Percentiles rank a stretch among this genome's conserved stretches.
Conservation (phyloP, 2,329 filamentous ascomycete genomes). For the Fusarium piperis region DNA sequence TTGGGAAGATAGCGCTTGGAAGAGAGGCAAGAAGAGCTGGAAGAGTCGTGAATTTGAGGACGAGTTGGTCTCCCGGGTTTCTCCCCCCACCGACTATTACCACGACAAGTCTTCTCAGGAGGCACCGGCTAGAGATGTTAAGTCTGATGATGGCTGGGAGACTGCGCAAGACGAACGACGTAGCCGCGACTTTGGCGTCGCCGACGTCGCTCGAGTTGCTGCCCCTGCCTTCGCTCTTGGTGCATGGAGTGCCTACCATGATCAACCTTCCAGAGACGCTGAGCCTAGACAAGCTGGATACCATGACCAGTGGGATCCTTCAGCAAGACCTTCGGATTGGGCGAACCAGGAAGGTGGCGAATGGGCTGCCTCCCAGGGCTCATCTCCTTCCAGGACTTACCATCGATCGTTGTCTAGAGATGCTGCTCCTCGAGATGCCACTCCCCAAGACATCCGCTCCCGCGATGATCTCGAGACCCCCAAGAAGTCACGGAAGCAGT, state of each 20-base stretch:
- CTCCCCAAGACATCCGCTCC: constrained; percentile 26
- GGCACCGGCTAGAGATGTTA: constrained; percentile 22
- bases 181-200: constrained; percentile 8
- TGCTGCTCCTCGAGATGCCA: background rate
- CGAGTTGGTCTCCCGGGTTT: constrained; percentile 36
- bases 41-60: constrained; percentile 45
- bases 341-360: constrained; percentile 35
- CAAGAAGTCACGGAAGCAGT: constrained; percentile 18
- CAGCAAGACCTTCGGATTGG: background rate
- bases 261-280: background rate
- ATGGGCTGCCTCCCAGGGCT: constrained; percentile 42
- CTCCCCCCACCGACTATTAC: constrained; percentile 44
- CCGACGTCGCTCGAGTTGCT: constrained; percentile 26
- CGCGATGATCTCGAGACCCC: constrained; percentile 22
- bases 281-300: constrained; percentile 11
- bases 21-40: constrained; percentile 47
- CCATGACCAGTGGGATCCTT: background rate
- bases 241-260: constrained; percentile 13
- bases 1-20: constrained; percentile 42
- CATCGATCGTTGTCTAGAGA: constrained; percentile 3
- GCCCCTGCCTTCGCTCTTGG: constrained; percentile 34
- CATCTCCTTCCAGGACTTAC: constrained; percentile 22
- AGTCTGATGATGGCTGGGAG: constrained; percentile 22
- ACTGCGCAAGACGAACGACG: constrained; percentile 16
- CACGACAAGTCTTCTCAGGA: constrained; percentile 36